A percentile compares a stretch with the other conserved stretches of the same genome.
Conservation (phyloP, 306 rosid genomes). For the Biancaea sappan region DNA sequence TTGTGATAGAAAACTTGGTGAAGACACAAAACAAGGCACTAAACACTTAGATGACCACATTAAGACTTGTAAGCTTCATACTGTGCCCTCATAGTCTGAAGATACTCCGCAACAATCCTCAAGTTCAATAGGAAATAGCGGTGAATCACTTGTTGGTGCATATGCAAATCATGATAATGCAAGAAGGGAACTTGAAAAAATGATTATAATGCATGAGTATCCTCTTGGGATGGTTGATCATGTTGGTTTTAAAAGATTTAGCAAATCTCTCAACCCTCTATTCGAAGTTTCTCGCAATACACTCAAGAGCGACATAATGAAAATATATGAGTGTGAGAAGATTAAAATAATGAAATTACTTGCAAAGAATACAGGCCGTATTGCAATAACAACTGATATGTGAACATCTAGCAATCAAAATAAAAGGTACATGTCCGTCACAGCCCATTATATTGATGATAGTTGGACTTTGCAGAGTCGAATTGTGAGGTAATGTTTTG, state of each 20-base stretch:
- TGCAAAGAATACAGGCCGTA: not conserved
- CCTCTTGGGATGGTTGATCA: not conserved
- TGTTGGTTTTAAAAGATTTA: not conserved
- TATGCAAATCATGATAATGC: not conserved
- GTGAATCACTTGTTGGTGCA: not conserved
- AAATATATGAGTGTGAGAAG: too few relatives aligned
- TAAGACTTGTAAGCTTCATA: not conserved
- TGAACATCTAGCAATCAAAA: not conserved
- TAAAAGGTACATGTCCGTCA: not conserved
- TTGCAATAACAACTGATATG: not conserved
- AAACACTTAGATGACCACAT: not conserved
- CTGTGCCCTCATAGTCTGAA: not conserved
- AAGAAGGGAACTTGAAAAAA: not conserved
- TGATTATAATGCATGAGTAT: too few relatives aligned
- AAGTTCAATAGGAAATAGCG: not conserved
- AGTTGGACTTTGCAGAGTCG: not conserved
- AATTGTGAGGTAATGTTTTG: not conserved
- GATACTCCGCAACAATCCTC: not conserved
- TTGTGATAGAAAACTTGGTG: not conserved
- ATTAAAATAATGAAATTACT: too few relatives aligned
- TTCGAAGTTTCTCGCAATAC: too few relatives aligned
- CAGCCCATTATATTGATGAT: not conserved
- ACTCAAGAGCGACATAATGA: too few relatives aligned
- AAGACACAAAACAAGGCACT: not conserved
- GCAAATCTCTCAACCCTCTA: not conserved